Evolutionary conservation across 805 yeast genomes (phyloP), one percentile per base, ranked within the genome.

Genomic region (Brettanomyces sp.): DNA sequence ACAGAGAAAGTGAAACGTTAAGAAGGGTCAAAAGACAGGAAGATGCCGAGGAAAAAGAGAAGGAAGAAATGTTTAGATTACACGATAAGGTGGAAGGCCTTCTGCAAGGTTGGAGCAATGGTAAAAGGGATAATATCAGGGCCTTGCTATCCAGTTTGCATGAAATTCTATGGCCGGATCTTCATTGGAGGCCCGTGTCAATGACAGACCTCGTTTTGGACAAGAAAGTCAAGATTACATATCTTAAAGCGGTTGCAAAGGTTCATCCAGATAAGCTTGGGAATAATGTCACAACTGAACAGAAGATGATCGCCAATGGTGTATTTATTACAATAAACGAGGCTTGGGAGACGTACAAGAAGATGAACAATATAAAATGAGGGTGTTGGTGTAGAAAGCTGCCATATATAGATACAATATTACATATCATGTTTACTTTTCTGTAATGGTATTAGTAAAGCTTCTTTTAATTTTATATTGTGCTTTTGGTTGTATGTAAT

Each of bases 261-360:
- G 82, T 86, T 5, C 93, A 84, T 56, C 93, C 93, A 0, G 99
- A 93, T 63, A 93, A 93, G 62, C 67, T 90, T 23, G 69, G 79
- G 5, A 58, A 65, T n/a, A 63, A 65, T 22, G 77, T 82, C 2
- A 67, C 80, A 6, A 68, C 80, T 5, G 95, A 88, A 56, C 77
- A 78, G 47, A 82, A 83, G 59, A 76, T 91, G 82, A 72, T 91
- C 41, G 93, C 97, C 13, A 91, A 90, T 55, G 80, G 79, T 23
- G 91, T 91, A 0, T 93, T 93, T 59, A 84, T 89, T 36, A 72
- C 80, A 0, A 68, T 93, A 50, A 91, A 89, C 62, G 76, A 79
- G 53, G 89, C 97, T 2, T 93, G 99, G 98, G 97, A 87, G 53
- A 65, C 62, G 21, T 89, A 88, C 62, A 85, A 82, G 56, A 9